Base-by-base conservation (phyloP, 1,284 basidiomycete species). In the Fomitopsis palustris region DNA sequence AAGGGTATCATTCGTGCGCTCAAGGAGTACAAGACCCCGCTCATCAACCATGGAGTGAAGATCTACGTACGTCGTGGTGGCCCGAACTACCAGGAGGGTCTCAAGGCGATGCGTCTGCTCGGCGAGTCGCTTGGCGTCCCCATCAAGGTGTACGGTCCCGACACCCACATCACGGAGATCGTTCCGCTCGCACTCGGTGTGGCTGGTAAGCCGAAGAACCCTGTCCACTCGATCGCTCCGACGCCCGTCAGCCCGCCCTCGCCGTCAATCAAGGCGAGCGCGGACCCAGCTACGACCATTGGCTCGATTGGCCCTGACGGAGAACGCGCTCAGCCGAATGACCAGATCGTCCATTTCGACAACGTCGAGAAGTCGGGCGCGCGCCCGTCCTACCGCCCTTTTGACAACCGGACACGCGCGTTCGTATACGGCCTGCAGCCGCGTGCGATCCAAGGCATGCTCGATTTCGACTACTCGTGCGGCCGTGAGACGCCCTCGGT, bases 361-460 rank as follows among this genome's bases (percentile, higher is more conserved):
- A 77, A 79, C 21, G 72, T 74, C 54, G 71, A 73, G 10, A 66
- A 67, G 31, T 64, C 70, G 67, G 55, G 77, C 74, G 54, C 66
- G 55, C 87, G 95, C 59, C 93, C 95, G 10, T 80, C 84, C 68
- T 98, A 83, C 81, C 83, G 92, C 54, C 95, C 95, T 10, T 97
- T 99, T 73, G 96, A 98, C 72, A 90, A 84, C 53, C 83, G 81
- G 67, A 99, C 96, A 25, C 93, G 96, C 62, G 94, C 94, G 57
- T 95, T 99, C 75, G 96, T 99, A 62, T 98, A 95, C 68, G 96
- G 96, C 76, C 91, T 99, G 64, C 96, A 99, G 81, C 96, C 96
- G 53, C 94, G 97, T 73, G 97, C 97, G 51, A 98, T 99, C 76
- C 97, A 99, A 78, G 96, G 96, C 72, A 99, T 99, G 97, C 91